phyloP scores from a whole-genome alignment of 2,329 filamentous ascomycete species.

The Ceratocystiopsis sp. region DNA sequence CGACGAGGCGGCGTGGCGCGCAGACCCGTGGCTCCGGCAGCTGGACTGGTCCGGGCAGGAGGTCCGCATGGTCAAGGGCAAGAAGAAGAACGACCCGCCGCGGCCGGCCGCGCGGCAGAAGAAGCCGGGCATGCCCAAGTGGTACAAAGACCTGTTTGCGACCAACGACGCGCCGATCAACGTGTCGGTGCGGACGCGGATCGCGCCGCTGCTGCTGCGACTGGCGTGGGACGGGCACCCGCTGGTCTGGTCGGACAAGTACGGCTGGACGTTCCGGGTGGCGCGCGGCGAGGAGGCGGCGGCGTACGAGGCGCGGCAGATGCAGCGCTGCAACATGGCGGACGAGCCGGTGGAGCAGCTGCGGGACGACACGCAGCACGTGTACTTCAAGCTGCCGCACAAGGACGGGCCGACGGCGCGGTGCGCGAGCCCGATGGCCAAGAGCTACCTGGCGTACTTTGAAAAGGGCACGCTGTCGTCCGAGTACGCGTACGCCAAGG shows the following conservation, averaged over 20 bases:
- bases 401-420: constrained; percentile 80
- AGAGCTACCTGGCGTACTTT: constrained; percentile 79
- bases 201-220: constrained; percentile 70
- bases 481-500: constrained; percentile 77
- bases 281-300: constrained; percentile 40
- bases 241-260: constrained; percentile 79
- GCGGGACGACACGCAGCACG: constrained; percentile 44
- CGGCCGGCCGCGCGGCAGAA: constrained; percentile 72
- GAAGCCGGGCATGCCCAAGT: constrained; percentile 82
- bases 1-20: constrained; percentile 49
- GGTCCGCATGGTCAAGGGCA: constrained; percentile 77
- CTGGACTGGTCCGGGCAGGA: constrained; percentile 93
- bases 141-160: constrained; percentile 83
- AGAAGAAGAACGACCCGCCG: constrained; percentile 68
- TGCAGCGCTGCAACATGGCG: constrained; percentile 57
- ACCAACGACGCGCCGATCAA: constrained; percentile 52
- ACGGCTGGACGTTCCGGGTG: constrained; percentile 86
- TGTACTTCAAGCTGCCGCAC: constrained; percentile 89
- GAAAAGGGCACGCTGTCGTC: constrained; percentile 78
- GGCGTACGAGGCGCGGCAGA: constrained; percentile 50
- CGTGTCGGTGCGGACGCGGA: constrained; percentile 70
- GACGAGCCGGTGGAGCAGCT: constrained; percentile 54
- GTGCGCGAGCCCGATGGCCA: constrained; percentile 77
- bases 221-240: constrained; percentile 82
- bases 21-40: constrained; percentile 82